Evolutionary conservation across 2,329 filamentous ascomycete genomes (phyloP).

Genomic region (Myrmaecium sp.): DNA sequence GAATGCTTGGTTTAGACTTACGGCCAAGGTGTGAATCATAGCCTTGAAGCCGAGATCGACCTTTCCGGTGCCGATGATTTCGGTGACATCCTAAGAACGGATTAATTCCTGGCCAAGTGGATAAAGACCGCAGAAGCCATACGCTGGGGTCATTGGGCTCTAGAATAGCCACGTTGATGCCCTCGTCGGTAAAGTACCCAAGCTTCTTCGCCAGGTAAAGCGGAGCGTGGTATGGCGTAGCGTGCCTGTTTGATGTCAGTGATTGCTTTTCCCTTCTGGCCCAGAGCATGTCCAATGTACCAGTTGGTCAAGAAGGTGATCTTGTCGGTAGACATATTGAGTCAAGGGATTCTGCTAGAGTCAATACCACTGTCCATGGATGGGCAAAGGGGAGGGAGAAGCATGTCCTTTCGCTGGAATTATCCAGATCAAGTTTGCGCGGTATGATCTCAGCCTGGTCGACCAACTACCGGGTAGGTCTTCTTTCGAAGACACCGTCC

Average conservation of each 20-base stretch:
- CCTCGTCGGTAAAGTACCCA: slow-evolving; percentile 59
- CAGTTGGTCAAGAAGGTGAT: slow-evolving; percentile 75
- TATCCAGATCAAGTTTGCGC: slow-evolving; percentile 74
- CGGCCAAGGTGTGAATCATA: slow-evolving; percentile 68
- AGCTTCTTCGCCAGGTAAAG: slow-evolving; percentile 62
- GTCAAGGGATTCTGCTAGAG: slow-evolving; percentile 29
- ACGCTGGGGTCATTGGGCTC: slow-evolving; percentile 64
- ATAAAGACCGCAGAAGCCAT: slow-evolving; percentile 12
- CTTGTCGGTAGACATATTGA: slow-evolving; percentile 65
- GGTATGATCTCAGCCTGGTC: slow-evolving; percentile 52
- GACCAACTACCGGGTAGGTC: slow-evolving; percentile 1
- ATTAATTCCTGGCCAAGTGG: background rate
- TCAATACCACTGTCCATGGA: slow-evolving; percentile 27
- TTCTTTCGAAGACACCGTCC: slow-evolving; percentile 4
- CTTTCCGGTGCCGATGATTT: slow-evolving; percentile 62
- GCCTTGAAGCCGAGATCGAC: slow-evolving; percentile 69
- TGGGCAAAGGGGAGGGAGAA: slow-evolving; percentile 37
- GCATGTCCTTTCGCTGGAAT: slow-evolving; percentile 81
- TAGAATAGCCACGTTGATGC: slow-evolving; percentile 59
- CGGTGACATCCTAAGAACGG: slow-evolving; percentile 47
- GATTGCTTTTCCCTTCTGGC: slow-evolving; percentile 2
- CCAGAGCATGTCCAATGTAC: slow-evolving; percentile 28
- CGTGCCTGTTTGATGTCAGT: slow-evolving; percentile 41
- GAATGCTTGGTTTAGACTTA: slow-evolving; percentile 18
- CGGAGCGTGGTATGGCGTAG: slow-evolving; percentile 65